These are phyloP conservation scores for Ilyonectria sp. DNA, from an alignment of 2,329 filamentous ascomycete species.

Conservation along the genomic window DNA sequence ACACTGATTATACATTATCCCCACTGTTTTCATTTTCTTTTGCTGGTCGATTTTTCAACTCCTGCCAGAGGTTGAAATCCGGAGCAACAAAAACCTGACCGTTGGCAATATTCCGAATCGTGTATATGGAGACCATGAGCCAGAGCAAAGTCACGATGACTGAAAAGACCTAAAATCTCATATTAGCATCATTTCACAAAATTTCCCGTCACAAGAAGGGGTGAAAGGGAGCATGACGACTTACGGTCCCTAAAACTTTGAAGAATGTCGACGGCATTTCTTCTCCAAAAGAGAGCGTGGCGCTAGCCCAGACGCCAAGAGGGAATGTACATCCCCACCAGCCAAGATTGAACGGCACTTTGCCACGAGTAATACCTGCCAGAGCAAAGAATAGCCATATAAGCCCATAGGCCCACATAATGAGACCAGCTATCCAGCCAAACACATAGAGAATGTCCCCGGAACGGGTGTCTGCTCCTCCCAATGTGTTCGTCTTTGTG, in stretches of 20 bases:
- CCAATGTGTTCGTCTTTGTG: constrained; percentile 52
- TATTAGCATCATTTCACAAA: not conserved
- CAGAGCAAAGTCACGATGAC: constrained; percentile 37
- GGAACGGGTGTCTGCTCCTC: constrained; percentile 54
- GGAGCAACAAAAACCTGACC: constrained; percentile 39
- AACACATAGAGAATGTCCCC: constrained; percentile 70
- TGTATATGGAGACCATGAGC: constrained; percentile 35
- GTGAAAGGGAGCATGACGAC: not conserved
- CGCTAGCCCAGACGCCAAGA: constrained; percentile 53
- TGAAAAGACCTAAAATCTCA: constrained; percentile 30
- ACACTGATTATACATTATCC: not conserved
- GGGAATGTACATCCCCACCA: constrained; percentile 60
- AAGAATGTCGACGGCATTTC: constrained; percentile 53
- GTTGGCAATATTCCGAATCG: constrained; percentile 23
- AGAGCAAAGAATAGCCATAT: constrained; percentile 54
- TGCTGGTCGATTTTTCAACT: not conserved
- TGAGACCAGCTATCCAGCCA: constrained; percentile 57
- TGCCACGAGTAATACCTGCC: constrained; percentile 46
- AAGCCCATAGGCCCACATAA: constrained; percentile 54
- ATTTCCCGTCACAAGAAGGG: not conserved
- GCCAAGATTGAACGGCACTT: constrained; percentile 55
- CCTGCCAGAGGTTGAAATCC: not conserved
- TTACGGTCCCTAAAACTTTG: constrained; percentile 46
- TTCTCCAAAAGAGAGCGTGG: constrained; percentile 49
- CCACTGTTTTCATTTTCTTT: not conserved